Evolutionary conservation across 345 rosid species (phyloP), one percentile per base, ranked within the genome.

Genomic region (Gossypium bickii): DNA sequence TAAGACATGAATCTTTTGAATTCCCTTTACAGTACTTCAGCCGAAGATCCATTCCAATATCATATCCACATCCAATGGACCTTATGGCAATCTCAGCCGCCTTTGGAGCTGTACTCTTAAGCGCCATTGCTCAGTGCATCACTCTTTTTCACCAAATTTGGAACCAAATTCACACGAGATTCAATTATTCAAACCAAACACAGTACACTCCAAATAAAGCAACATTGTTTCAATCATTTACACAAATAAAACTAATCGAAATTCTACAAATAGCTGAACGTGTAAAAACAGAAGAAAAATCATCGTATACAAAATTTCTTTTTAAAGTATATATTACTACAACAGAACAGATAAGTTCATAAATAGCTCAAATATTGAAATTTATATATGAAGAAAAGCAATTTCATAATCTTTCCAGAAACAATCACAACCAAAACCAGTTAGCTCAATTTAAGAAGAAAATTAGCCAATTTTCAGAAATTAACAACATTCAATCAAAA

Each of bases 11-110:
- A 73, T 83, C 81, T n/a, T 76, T 81, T 0, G 78, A 74, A 74
- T 80, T 90, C 49, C 92, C 94, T 82, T 91, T 95, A 76, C 96
- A 90, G 74, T 79, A 91, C 74, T 87, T 95, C 69, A 93, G 83
- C 70, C 99, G 82, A 11, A 95, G 67, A 89, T 93, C 98, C 18
- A 75, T 61, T 24, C 94, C 86, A 29, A 93, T 56, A 80, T 95
- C 99, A 49, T 95, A 95, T 45, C 99, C 98, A 56, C 92, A 83
- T 11, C 99, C 99, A 44, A 95, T 91, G 0, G 97, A 87, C 20
- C 84, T 88, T 41, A 93, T 91, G 62, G 99, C 98, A 82, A 89
- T 78, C 84, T 89, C 87, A 70, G 99, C 98, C 67, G 98, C 99
- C 85, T 89, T 81, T 4, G 81, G 79, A 82, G 97, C 93, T 56